These are phyloP conservation scores for Aegilops speltoides DNA, from an alignment of 176 grass and related monocot genomes.

Conservation along the genomic window DNA sequence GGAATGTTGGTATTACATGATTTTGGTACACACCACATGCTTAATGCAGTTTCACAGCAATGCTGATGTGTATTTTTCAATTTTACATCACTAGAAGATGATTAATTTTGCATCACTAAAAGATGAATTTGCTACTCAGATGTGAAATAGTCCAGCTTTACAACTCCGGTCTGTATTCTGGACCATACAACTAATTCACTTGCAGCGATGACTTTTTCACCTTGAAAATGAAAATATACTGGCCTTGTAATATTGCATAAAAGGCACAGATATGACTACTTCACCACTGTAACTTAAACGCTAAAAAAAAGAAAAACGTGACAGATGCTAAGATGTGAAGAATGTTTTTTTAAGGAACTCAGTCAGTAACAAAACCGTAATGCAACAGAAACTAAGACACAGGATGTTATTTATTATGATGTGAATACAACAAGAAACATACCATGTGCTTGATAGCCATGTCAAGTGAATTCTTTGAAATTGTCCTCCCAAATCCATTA, in stretches of 20 bases:
- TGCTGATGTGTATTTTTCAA: not conserved
- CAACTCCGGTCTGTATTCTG: not conserved
- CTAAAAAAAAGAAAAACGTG: not conserved
- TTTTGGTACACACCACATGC: not conserved
- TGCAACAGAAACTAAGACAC: not conserved
- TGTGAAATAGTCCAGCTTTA: not conserved
- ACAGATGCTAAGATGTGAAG: not conserved
- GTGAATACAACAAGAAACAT: slow-evolving; percentile 33
- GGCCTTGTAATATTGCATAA: not conserved
- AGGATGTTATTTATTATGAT: not conserved
- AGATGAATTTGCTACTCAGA: not conserved
- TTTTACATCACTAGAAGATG: not conserved
- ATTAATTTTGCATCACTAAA: not conserved
- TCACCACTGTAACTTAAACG: slow-evolving; percentile 8
- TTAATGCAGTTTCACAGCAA: not conserved
- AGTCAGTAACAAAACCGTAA: not conserved
- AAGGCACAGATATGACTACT: not conserved
- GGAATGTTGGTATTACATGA: not conserved
- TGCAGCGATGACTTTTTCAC: not conserved
- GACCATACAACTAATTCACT: not conserved
- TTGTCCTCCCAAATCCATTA: slow-evolving; percentile 92
- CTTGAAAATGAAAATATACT: slow-evolving; percentile 6
- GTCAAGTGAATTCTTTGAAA: slow-evolving; percentile 96
- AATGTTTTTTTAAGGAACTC: not conserved
- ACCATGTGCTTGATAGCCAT: slow-evolving; percentile 99